Evolutionary conservation across 495 filamentous ascomycete species (phyloP), one percentile per base, ranked within the genome.

Genomic region (Platismatia glauca): DNA sequence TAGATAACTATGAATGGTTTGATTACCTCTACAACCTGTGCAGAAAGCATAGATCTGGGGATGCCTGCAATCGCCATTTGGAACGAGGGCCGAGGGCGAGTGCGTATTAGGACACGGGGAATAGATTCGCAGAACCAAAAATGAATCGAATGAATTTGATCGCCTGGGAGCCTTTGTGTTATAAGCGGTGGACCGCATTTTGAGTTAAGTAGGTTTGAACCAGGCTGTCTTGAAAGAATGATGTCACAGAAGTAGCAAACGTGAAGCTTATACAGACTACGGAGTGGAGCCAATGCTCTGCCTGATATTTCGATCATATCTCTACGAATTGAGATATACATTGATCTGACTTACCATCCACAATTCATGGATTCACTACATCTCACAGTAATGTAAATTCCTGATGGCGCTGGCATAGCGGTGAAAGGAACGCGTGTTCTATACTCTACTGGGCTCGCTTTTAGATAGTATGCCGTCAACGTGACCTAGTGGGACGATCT

Each of bases 21-120:
- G 38, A 34, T 18, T 64, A 67, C 65, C 58, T 61, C 48, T 33
- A 67, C 52, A 46, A 67, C 8, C 44, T 67, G 61, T 1, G 61
- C 65, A 27, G 61, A 61, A 37, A 64, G 61, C 61, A 67, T 67
- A 24, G 48, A 50, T 37, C 57, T 29, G 15, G 65, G 61, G 16
- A 67, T 22, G 33, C 33, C 61, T 39, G 50, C 41, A 13, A 66
- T 58, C 16, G 41, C 55, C 55, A 62, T 66, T 8, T 8, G 33
- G 27, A 58, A 27, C 29, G 46, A 29, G n/a, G 6, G 24, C 24
- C 22, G 16, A 27, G 46, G 2, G 46, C 22, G 24, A 29, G 12
- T 22, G 8, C 22, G 22, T 50, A 3, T 7, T 24, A 48, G 41
- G 41, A 22, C 20, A n/a, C 22, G 22, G 37, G 37, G 3, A 7